A percentile compares a stretch with the other conserved stretches of the same genome.
Conservation (phyloP, 176 grass and related monocot species). For the Poa annua region DNA sequence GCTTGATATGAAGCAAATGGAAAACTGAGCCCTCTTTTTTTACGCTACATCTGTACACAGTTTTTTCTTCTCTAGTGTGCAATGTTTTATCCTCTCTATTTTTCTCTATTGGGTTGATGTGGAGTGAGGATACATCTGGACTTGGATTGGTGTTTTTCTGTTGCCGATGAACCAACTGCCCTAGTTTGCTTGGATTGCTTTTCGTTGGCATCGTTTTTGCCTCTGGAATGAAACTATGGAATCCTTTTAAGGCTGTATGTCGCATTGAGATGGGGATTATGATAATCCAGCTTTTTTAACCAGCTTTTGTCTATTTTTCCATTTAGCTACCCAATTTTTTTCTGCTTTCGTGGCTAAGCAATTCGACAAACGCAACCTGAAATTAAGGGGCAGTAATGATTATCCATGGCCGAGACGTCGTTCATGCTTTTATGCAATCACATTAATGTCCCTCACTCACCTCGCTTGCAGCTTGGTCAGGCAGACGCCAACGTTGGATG, state of each 20-base stretch:
- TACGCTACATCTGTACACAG: neutral
- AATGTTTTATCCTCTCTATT: neutral
- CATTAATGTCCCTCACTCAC: neutral
- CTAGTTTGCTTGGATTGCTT: neutral
- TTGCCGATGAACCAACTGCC: neutral
- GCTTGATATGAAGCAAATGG: slow-evolving; percentile 24
- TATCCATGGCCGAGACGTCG: neutral
- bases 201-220: too few relatives aligned
- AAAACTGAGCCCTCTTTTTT: slow-evolving; percentile 34
- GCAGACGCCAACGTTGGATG: neutral
- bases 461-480: neutral
- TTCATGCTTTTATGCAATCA: too few relatives aligned
- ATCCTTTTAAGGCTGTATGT: too few relatives aligned
- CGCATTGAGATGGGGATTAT: too few relatives aligned
- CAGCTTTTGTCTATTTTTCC: too few relatives aligned
- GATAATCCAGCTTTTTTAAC: too few relatives aligned
- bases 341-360: too few relatives aligned
- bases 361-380: too few relatives aligned
- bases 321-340: too few relatives aligned
- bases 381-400: neutral
- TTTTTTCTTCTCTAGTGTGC: neutral
- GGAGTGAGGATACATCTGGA: neutral
- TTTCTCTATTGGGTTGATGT: neutral
- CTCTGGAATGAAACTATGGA: too few relatives aligned
- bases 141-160: neutral